A percentile compares a stretch with the other conserved stretches of the same genome.
Conservation (phyloP, 495 filamentous ascomycete species). For the Tuber magnatum region DNA sequence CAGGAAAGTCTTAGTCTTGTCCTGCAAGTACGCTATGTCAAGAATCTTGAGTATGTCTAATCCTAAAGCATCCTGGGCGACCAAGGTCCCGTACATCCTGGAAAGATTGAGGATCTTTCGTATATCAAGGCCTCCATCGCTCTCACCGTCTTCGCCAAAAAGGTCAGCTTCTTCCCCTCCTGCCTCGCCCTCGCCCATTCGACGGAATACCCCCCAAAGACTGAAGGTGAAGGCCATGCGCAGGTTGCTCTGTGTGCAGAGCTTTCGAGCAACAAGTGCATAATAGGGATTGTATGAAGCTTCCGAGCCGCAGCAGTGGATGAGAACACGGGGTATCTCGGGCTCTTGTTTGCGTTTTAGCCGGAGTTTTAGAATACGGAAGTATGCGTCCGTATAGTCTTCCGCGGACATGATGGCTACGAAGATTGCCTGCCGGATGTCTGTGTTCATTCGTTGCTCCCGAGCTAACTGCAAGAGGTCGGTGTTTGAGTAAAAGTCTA, state of each 20-base stretch:
- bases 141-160: conserved; percentile 45
- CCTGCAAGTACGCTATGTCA: conserved; percentile 68
- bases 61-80: conserved; percentile 58
- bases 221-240: conserved; percentile 77
- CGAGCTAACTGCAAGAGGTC: conserved; percentile 69
- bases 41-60: conserved; percentile 67
- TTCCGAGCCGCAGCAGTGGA: conserved; percentile 81
- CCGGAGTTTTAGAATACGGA: conserved; percentile 68
- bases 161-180: conserved; percentile 53
- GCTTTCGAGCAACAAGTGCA: conserved; percentile 66
- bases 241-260: conserved; percentile 64
- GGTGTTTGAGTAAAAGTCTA: conserved; percentile 50
- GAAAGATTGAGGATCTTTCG: conserved; percentile 80
- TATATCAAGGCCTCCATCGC: conserved; percentile 48
- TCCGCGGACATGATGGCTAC: conserved; percentile 78
- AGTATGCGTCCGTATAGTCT: conserved; percentile 76
- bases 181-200: conserved; percentile 65
- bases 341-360: conserved; percentile 78
- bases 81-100: conserved; percentile 69
- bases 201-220: conserved; percentile 80
- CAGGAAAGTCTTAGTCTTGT: conserved; percentile 66
- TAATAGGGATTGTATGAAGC: conserved; percentile 88
- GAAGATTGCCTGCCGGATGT: conserved; percentile 86
- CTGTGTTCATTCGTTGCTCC: conserved; percentile 89
- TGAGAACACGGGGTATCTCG: conserved; percentile 79